Base-by-base conservation (phyloP, 495 filamentous ascomycete species). In the Hamigera avellanea region DNA sequence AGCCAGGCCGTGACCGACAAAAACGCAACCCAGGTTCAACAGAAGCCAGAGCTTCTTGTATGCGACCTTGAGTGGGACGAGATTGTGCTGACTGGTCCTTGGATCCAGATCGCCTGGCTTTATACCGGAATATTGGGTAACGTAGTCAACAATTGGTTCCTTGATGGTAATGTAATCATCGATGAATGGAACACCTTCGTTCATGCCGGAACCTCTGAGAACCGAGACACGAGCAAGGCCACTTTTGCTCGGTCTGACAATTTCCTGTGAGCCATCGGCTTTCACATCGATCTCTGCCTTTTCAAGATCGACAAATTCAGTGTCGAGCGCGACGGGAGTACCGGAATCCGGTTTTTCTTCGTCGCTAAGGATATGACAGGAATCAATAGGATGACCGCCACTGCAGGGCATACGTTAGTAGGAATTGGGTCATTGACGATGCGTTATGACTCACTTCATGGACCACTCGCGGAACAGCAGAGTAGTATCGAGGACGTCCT, bases 11-110 rank as follows among this genome's bases (percentile, higher is more conserved):
- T 99, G 91, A 6, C 91, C 91, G 19, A 99, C 76, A 57, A 99
- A 99, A 31, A 82, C 67, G 59, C 85, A 93, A 19, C 93, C 91
- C 1, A 95, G 70, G 52, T 99, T 96, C 7, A 96, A 73, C 6
- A 99, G 75, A 9, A 96, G 71, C 91, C 91, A 99, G 19, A 99
- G 76, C 50, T 94, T 94, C 53, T 96, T 99, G 66, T 96, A 96
- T 6, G 87, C 89, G 13, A 77, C 73, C 55, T 96, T 99, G 19
- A 95, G 68, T 8, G 80, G 69, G 6, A 96, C 83, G 0, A 95
- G 70, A 36, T 83, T 80, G 58, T 93, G 87, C 26, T 66, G 70
- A 12, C 83, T 83, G 6, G 69, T 73, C 19, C 64, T 65, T 2
- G 76, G 72, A 49, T 95, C 83, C 15, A 99, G 67, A 52, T 99